Percentiles rank a stretch among this genome's conserved stretches.
Conservation (phyloP, 2,329 filamentous ascomycete species). For the Monosporascus sp. region DNA sequence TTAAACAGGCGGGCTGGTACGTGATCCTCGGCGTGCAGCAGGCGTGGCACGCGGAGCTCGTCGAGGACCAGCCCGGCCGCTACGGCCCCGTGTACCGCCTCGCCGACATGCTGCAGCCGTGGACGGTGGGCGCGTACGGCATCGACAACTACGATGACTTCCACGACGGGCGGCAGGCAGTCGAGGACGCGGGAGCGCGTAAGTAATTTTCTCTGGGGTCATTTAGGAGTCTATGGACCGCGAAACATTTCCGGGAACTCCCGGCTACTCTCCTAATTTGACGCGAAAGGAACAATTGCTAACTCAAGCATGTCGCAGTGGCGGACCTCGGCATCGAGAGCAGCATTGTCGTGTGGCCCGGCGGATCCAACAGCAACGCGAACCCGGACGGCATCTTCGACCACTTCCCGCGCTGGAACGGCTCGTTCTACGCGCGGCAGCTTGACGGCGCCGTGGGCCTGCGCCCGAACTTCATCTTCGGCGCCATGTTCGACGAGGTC, state of each 20-base stretch:
- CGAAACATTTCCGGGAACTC: too few species aligned
- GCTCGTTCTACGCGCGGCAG: constrained; percentile 21
- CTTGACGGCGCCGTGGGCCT: constrained; percentile 16
- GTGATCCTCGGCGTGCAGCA: constrained; percentile 21
- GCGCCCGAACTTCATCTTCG: constrained; percentile 20
- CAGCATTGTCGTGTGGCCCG: constrained; percentile 21
- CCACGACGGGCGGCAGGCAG: constrained; percentile 16
- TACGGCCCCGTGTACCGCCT: constrained; percentile 18
- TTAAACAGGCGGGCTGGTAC: constrained; percentile 19
- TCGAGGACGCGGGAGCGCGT: constrained; percentile 13
- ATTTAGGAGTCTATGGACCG: too few species aligned
- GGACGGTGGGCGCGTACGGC: constrained; percentile 20
- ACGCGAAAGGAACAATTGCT: too few species aligned
- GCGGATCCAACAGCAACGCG: constrained; percentile 16
- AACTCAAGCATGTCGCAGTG: not conserved
- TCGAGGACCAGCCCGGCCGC: constrained; percentile 12
- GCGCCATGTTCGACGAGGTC: constrained; percentile 22
- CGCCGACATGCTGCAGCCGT: constrained; percentile 22
- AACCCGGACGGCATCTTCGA: constrained; percentile 14
- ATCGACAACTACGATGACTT: constrained; percentile 15
- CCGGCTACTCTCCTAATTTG: too few species aligned
- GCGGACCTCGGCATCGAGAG: constrained; percentile 16
- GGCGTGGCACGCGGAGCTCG: constrained; percentile 21
- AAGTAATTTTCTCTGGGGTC: too few species aligned
- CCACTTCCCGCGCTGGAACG: constrained; percentile 17